Evolutionary conservation across 768 basidiomycete genomes (phyloP).

Genomic region (Rhizopogon salebrosus): DNA sequence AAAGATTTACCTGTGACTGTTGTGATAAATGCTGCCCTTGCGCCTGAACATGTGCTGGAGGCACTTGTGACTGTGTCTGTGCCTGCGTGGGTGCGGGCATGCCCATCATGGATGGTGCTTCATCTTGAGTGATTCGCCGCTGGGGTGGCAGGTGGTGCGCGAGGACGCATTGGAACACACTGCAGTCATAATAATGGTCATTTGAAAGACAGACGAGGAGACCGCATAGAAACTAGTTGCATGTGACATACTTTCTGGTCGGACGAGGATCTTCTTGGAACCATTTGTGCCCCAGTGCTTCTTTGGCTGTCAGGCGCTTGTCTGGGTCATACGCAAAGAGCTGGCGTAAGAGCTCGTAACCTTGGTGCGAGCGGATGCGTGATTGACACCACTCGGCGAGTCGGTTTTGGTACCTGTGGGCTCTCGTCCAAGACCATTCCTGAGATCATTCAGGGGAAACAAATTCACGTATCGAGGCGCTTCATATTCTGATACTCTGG

Average conservation of each 20-base stretch:
- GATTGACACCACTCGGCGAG: slow-evolving; percentile 71
- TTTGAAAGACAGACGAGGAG: not conserved
- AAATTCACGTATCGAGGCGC: slow-evolving; percentile 63
- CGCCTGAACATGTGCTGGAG: slow-evolving; percentile 43
- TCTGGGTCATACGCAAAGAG: slow-evolving; percentile 92
- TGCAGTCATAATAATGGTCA: slow-evolving; percentile 23
- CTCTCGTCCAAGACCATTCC: slow-evolving; percentile 7
- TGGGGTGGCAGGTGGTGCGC: slow-evolving; percentile 75
- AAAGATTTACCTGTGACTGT: slow-evolving; percentile 17
- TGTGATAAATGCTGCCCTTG: slow-evolving; percentile 36
- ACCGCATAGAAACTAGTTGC: not conserved
- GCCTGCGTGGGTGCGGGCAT: slow-evolving; percentile 42
- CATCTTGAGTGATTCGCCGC: slow-evolving; percentile 88
- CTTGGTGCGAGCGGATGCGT: slow-evolving; percentile 54
- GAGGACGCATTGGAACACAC: slow-evolving; percentile 68
- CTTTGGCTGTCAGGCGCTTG: slow-evolving; percentile 73
- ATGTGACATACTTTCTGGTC: slow-evolving; percentile 66
- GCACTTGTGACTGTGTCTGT: slow-evolving; percentile 35
- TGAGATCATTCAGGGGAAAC: not conserved
- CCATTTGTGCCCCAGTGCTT: slow-evolving; percentile 84
- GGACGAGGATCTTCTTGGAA: slow-evolving; percentile 89
- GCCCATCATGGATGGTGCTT: slow-evolving; percentile 83
- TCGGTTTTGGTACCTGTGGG: slow-evolving; percentile 49
- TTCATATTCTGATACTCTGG: slow-evolving; percentile 85
- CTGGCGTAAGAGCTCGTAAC: slow-evolving; percentile 78